These are phyloP conservation scores for Amaranthus hypochondriacus DNA, from an alignment of 148 eudicot species.

Conservation along the genomic window DNA sequence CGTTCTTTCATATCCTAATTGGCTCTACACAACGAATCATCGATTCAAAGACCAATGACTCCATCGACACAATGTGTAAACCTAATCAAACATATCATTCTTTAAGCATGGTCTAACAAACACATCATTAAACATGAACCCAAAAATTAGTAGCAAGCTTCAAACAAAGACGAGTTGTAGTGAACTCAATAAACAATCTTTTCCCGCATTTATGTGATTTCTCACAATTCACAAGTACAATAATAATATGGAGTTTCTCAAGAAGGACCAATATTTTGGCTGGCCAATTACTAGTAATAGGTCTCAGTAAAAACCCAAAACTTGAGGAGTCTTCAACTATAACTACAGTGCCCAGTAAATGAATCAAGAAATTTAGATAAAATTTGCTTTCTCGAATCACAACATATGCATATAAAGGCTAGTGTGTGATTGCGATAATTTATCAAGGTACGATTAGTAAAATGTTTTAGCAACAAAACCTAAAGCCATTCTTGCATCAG, in stretches of 20 bases:
- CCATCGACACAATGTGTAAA: too few relatives aligned
- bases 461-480: neutral
- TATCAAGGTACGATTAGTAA: neutral
- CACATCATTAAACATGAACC: too few relatives aligned
- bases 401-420: neutral
- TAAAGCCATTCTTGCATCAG: neutral
- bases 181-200: too few relatives aligned
- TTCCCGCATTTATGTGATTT: too few relatives aligned
- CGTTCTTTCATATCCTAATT: too few relatives aligned
- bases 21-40: too few relatives aligned
- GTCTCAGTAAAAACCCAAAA: neutral
- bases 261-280: neutral
- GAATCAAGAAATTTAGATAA: conserved; percentile 10
- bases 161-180: too few relatives aligned
- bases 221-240: too few relatives aligned
- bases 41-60: too few relatives aligned
- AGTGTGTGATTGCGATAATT: neutral
- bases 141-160: too few relatives aligned
- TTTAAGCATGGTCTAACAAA: too few relatives aligned
- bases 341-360: neutral
- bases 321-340: neutral
- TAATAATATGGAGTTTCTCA: neutral
- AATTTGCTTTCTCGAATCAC: conserved; percentile 26
- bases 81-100: too few relatives aligned
- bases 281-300: neutral